Percentiles rank a stretch among this genome's conserved stretches.
Evolutionary conservation across 306 rosid species (phyloP).

Genomic region (Prunus mume): DNA sequence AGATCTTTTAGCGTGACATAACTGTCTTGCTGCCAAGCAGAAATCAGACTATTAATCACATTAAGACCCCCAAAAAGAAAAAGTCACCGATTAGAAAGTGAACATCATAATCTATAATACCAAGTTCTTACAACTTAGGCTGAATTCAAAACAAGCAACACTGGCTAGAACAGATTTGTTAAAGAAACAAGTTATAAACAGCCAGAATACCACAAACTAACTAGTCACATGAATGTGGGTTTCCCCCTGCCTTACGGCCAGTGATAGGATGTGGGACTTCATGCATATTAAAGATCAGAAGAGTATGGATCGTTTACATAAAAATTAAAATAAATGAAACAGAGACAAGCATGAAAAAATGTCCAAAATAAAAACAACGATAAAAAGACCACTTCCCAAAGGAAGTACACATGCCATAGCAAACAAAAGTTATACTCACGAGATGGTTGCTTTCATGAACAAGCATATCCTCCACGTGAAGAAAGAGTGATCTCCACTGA

Average conservation of each 20-base stretch:
- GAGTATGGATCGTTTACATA: background rate
- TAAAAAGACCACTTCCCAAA: background rate
- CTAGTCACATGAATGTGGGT: background rate
- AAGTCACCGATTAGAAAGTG: background rate
- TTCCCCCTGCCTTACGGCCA: background rate
- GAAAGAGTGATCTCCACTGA: slow-evolving; percentile 87
- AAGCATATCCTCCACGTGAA: slow-evolving; percentile 59
- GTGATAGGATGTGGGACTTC: slow-evolving; percentile 4
- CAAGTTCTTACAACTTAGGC: background rate
- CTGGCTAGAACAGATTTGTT: background rate
- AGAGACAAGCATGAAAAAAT: background rate
- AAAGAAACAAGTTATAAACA: background rate
- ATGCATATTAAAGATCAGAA: background rate
- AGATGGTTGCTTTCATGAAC: slow-evolving; percentile 62
- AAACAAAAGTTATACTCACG: slow-evolving; percentile 49
- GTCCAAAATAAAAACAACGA: background rate
- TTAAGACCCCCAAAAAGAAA: background rate
- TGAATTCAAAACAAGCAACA: background rate
- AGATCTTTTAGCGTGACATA: slow-evolving; percentile 52
- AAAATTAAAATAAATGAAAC: background rate
- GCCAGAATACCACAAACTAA: background rate
- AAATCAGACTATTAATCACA: slow-evolving; percentile 9
- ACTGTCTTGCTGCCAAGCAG: slow-evolving; percentile 57
- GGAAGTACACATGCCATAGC: background rate
- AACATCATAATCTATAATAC: background rate